Base-by-base conservation (phyloP, 306 rosid genomes). In the Psophocarpus tetragonolobus region DNA sequence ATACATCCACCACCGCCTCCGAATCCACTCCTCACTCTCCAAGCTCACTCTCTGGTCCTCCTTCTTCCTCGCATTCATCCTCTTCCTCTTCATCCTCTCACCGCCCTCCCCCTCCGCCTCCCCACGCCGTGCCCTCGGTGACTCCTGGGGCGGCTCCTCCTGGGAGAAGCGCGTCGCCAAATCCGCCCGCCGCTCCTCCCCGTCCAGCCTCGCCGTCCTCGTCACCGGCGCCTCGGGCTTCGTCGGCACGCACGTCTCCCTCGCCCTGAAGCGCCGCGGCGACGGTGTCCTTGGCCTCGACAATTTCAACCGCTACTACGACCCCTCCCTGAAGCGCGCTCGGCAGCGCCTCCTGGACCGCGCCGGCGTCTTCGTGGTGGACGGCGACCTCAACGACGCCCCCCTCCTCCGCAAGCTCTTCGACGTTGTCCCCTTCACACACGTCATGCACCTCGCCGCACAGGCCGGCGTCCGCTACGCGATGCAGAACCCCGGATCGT, bases 381-480 rank as follows among this genome's bases (percentile, higher is more conserved):
- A 90, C 3, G 97, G 93, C 26, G 98, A 93, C 53, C 51, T 93
- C n/a, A 93, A 93, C 74, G 91, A 93, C 76, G 71, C 82, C 3
- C 39, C 48, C 13, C 81, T 90, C 17, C 87, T 93, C 10, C 83
- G 65, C 32, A 93, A 91, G 84, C 97, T 93, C 32, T 93, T 93
- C 75, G 98, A 93, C 39, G 97, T 90, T 1, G 98, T 88, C 12
- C 74, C 93, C 9, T 93, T 93, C 62, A 88, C 90, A 0, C 97
- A 93, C 80, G 95, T 93, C 24, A 90, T 91, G 91, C 98, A 93
- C 66, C 87, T 93, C 0, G 98, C 97, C 3, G 98, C 98, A 0
- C 98, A 93, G 79, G 98, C 97, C 0, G 97, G 98, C 1, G 97
- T 93, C 1, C 87, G 97, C 7, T 93, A 88, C 81, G 98, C 97